Conservation (phyloP, 202 grass and related monocot species). For the Carex arenaria region DNA sequence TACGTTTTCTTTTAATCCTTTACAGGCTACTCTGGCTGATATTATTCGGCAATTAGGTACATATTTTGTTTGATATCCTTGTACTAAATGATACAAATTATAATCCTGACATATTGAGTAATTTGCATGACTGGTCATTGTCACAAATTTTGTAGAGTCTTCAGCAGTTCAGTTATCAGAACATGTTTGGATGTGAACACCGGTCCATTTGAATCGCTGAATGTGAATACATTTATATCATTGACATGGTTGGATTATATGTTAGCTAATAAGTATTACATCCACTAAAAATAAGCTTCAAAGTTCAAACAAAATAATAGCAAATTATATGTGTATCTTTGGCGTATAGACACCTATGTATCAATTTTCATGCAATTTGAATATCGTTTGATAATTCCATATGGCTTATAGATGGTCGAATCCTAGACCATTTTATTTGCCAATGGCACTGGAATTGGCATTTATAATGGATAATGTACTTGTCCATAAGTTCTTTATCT, state of each 20-base stretch:
- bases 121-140: background rate
- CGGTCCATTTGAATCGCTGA: background rate
- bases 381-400: background rate
- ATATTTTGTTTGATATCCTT: background rate
- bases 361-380: background rate
- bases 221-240: background rate
- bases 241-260: background rate
- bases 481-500: background rate
- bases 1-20: conserved; percentile 14
- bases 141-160: background rate
- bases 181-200: background rate
- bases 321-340: no score
- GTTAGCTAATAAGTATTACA: background rate
- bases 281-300: background rate
- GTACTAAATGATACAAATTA: background rate
- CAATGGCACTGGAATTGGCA: background rate
- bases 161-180: background rate
- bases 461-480: background rate
- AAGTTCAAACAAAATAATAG: background rate
- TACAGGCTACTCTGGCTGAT: conserved; percentile 90
- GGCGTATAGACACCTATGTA: no score
- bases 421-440: background rate
- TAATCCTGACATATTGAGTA: background rate
- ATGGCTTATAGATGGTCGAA: background rate
- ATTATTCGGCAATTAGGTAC: conserved; percentile 94